phyloP scores from a whole-genome alignment of 129 eudicot genomes.

The Saposhnikovia divaricata region DNA sequence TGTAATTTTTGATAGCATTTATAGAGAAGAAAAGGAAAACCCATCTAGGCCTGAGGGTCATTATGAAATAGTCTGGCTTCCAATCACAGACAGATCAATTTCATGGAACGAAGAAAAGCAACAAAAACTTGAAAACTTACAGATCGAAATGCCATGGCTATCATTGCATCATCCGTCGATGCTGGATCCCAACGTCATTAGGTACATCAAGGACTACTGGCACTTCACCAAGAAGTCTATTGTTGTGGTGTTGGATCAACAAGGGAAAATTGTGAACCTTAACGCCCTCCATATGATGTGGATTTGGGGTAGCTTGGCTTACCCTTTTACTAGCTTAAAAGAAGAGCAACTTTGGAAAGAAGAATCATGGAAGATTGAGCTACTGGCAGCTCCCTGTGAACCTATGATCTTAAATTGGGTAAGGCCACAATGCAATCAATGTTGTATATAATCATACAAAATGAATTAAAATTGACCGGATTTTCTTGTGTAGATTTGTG shows the following conservation, averaged over 20 bases:
- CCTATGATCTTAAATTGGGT: conserved; percentile 54
- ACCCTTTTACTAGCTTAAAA: conserved; percentile 53
- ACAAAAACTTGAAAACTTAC: conserved; percentile 28
- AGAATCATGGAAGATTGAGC: conserved; percentile 61
- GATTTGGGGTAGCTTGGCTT: conserved; percentile 84
- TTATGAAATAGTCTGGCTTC: conserved; percentile 83
- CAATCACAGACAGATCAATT: conserved; percentile 37
- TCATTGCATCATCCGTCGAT: conserved; percentile 63
- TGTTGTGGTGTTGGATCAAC: conserved; percentile 82
- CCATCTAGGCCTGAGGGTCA: conserved; percentile 49
- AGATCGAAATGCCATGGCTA: conserved; percentile 70
- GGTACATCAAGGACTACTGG: conserved; percentile 71
- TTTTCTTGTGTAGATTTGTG: conserved; percentile 24
- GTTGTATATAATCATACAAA: neutral
- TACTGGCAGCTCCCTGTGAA: conserved; percentile 60
- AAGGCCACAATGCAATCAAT: neutral
- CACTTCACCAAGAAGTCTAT: conserved; percentile 56
- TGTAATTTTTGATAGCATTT: conserved; percentile 42
- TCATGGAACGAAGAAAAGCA: conserved; percentile 33
- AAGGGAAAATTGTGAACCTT: conserved; percentile 52
- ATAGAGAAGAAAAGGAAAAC: conserved; percentile 36
- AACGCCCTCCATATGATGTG: conserved; percentile 80
- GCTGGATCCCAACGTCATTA: conserved; percentile 56
- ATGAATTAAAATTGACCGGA: neutral
- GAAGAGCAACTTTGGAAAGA: conserved; percentile 71